A percentile compares a stretch with the other conserved stretches of the same genome.
These are phyloP conservation scores for Ogataea saltuana DNA, from an alignment of 805 yeast species.

Conservation along the genomic window DNA sequence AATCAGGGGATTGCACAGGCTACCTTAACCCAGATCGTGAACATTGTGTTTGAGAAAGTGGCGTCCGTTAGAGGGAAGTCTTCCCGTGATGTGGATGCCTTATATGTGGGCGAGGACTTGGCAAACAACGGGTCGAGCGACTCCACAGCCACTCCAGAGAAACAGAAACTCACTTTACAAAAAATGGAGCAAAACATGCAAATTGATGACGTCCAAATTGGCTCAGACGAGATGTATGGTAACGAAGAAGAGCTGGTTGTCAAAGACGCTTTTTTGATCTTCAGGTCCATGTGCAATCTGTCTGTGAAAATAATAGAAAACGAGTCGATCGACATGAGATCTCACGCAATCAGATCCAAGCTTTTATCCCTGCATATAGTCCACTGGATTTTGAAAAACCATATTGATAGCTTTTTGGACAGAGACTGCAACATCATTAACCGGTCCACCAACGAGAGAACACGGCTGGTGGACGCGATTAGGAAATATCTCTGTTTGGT, in stretches of 20 bases:
- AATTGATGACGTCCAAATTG: constrained; percentile 56
- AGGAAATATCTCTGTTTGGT: constrained; percentile 82
- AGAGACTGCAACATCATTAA: constrained; percentile 54
- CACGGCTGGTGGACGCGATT: constrained; percentile 72
- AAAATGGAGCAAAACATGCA: constrained; percentile 53
- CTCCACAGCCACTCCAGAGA: constrained; percentile 6
- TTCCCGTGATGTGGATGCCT: constrained; percentile 1
- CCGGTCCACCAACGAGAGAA: constrained; percentile 51
- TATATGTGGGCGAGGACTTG: constrained; percentile 6
- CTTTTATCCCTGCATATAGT: constrained; percentile 83
- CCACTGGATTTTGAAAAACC: constrained; percentile 81
- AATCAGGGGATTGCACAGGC: constrained; percentile 97
- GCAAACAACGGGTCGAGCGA: not conserved
- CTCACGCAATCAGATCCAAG: constrained; percentile 91
- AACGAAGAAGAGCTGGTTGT: constrained; percentile 68
- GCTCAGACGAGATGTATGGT: constrained; percentile 43
- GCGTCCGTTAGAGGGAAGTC: constrained; percentile 11
- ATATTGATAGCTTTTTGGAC: constrained; percentile 76
- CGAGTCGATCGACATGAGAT: constrained; percentile 77
- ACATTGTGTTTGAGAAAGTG: constrained; percentile 78
- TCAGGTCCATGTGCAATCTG: constrained; percentile 92
- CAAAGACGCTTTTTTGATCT: constrained; percentile 89
- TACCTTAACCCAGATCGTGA: constrained; percentile 85
- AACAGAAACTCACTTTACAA: constrained; percentile 49
- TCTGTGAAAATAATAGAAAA: constrained; percentile 82